These are phyloP conservation scores for Thielaviopsis populi DNA, from an alignment of 2,329 filamentous ascomycete genomes.

Conservation along the genomic window DNA sequence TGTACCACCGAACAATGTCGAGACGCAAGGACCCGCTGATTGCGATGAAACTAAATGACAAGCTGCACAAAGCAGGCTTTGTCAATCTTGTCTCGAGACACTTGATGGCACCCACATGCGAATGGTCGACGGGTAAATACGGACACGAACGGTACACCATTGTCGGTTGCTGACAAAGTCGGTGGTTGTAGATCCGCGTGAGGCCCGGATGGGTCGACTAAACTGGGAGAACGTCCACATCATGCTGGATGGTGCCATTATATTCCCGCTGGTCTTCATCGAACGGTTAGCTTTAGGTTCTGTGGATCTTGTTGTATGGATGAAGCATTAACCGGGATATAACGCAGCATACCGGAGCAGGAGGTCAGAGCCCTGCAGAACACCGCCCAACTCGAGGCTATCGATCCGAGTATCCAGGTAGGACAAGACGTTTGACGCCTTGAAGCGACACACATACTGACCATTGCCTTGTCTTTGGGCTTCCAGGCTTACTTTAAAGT, in stretches of 20 bases:
- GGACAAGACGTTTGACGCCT: not conserved
- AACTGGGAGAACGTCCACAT: not conserved
- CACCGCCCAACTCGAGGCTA: not conserved
- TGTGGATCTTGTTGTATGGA: not conserved
- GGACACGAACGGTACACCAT: not conserved
- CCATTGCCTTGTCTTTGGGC: not conserved
- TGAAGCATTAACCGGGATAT: not conserved
- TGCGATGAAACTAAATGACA: conserved; percentile 42
- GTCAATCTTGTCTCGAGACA: conserved; percentile 34
- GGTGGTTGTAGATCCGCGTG: not conserved
- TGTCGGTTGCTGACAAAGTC: not conserved
- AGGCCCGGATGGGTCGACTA: not conserved
- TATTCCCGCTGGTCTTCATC: not conserved
- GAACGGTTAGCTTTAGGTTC: not conserved
- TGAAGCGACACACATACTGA: not conserved
- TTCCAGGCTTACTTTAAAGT: not conserved
- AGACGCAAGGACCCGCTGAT: conserved; percentile 51
- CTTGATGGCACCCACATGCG: not conserved
- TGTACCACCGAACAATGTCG: conserved; percentile 33
- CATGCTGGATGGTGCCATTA: not conserved
- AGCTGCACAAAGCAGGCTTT: conserved; percentile 49
- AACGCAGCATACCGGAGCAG: not conserved
- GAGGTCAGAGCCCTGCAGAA: not conserved
- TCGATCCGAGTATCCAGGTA: not conserved
- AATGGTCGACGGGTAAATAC: not conserved